Evolutionary conservation across 2,329 filamentous ascomycete species (phyloP).

Genomic region (Penicillium sp.): DNA sequence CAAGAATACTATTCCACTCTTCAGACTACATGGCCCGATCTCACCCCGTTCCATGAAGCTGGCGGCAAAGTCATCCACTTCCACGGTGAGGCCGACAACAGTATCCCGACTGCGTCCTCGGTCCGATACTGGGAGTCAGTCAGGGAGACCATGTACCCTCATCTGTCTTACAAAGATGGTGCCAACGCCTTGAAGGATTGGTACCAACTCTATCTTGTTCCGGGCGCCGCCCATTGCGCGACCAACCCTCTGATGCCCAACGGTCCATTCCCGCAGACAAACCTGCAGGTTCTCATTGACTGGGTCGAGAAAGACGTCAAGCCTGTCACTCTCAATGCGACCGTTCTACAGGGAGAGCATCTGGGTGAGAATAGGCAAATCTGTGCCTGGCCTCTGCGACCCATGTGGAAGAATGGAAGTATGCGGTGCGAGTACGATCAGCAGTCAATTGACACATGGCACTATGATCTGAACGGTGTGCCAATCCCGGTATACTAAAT

Average conservation of each 20-base stretch:
- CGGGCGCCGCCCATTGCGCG: constrained; percentile 47
- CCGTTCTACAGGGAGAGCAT: constrained; percentile 18
- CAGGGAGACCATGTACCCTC: constrained; percentile 43
- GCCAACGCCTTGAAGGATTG: constrained; percentile 43
- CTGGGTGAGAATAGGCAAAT: constrained; percentile 16
- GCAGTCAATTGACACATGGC: constrained; percentile 9
- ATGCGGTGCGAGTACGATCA: constrained; percentile 13
- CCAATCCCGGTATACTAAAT: constrained; percentile 6
- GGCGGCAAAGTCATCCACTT: constrained; percentile 53
- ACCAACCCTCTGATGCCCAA: constrained; percentile 37
- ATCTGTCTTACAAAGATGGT: constrained; percentile 34
- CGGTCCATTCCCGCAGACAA: constrained; percentile 40
- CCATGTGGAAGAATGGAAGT: constrained; percentile 12
- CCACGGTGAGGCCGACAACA: constrained; percentile 51
- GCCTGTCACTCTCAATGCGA: constrained; percentile 39
- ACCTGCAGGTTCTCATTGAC: constrained; percentile 41
- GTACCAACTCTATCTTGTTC: constrained; percentile 50
- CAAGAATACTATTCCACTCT: constrained; percentile 44
- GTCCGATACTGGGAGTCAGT: constrained; percentile 51
- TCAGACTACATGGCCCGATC: constrained; percentile 49
- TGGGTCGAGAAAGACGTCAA: constrained; percentile 47
- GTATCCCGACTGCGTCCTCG: constrained; percentile 48
- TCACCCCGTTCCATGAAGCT: constrained; percentile 42
- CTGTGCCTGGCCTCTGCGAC: constrained; percentile 21
- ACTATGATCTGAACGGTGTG: constrained; percentile 8